Conservation (phyloP, 257 asterid genomes). For the Solanum dulcamara region DNA sequence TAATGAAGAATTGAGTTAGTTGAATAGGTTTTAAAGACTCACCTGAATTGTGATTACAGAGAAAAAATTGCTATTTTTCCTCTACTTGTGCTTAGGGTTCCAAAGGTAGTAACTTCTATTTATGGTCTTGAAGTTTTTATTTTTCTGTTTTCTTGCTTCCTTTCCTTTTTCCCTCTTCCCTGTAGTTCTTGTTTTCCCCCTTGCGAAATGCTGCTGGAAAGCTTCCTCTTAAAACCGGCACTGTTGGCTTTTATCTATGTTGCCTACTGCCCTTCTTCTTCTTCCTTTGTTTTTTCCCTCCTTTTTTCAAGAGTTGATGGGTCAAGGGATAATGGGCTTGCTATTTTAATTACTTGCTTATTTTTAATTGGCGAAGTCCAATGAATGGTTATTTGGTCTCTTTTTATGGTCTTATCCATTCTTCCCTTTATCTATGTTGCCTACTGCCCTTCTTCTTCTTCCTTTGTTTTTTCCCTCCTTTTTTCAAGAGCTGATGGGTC, state of each 20-base stretch:
- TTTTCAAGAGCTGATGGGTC: neutral
- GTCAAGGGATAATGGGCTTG: neutral
- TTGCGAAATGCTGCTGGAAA: neutral
- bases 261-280: neutral
- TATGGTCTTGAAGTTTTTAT: neutral
- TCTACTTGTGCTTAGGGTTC: neutral
- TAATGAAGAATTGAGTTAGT: neutral
- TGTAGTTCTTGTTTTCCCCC: neutral
- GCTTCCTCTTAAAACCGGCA: neutral
- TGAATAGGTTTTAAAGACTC: neutral
- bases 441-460: no score
- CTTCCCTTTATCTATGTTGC: no score
- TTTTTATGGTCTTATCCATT: neutral
- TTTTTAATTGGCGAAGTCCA: neutral
- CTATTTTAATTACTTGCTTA: neutral
- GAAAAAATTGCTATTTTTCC: neutral
- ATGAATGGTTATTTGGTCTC: neutral
- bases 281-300: neutral
- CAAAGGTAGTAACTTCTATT: neutral
- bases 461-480: neutral
- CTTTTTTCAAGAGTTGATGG: neutral
- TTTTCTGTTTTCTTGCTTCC: neutral
- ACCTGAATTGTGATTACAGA: neutral
- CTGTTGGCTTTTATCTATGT: neutral
- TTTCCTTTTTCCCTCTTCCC: neutral